Evolutionary conservation across 2,329 filamentous ascomycete species (phyloP), one percentile per base, ranked within the genome.

Genomic region (Monilinia aucupariae): DNA sequence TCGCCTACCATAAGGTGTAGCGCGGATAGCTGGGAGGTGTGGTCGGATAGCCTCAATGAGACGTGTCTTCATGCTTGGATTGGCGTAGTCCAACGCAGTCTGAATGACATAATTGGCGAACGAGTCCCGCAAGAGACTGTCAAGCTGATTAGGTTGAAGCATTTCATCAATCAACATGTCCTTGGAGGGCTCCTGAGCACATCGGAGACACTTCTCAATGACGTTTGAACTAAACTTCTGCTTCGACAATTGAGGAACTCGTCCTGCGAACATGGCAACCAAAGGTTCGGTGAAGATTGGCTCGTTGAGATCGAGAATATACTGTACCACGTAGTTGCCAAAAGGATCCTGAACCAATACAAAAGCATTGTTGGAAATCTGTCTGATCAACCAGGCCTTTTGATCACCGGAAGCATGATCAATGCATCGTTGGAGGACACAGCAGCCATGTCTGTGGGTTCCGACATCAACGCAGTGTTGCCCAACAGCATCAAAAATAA

Each of bases 161-260:
- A 99, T 87, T 78, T 97, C 94, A 43, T 89, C 85, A 64, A 97
- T 88, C 77, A 99, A 87, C 75, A 87, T 81, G 70, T 91, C 88
- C 74, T 89, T 92, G 59, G 89, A 89, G 12, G 83, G 80, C 30
- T 85, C 80, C 65, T 89, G 85, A 43, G 92, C 88, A 74, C 91
- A 96, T 63, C 94, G 91, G 64, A 97, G 79, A 71, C 90, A 92
- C 76, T 99, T 99, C 80, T 99, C 94, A 67, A 99, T 93, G 64
- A 99, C 94, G 71, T 99, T 99, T 72, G 94, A 97, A 78, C 92
- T 97, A 80, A 99, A 99, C 78, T 99, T 99, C 80, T 99, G 94
- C 75, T 92, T 92, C 7, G 94, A 97, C 20, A 83, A 83, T 76
- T 76, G 83, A 72, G 75, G 89, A 79, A 85, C 90, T 80, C 81